phyloP scores from a whole-genome alignment of 176 grass and related monocot species.

The Lolium perenne region DNA sequence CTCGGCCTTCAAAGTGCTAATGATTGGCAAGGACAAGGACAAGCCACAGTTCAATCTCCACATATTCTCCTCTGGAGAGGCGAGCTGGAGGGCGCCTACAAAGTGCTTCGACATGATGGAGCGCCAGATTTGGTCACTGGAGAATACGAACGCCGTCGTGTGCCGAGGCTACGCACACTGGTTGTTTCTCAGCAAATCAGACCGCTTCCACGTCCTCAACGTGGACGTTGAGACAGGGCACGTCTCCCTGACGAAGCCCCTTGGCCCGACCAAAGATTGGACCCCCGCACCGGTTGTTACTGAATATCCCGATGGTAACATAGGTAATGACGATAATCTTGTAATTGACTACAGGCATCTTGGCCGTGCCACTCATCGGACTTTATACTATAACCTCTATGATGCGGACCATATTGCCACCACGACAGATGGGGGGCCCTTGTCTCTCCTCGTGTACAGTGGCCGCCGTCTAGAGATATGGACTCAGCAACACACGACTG shows the following conservation, averaged over 20 bases:
- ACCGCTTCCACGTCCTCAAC: too few relatives aligned
- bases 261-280: not conserved
- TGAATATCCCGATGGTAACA: too few relatives aligned
- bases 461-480: not conserved
- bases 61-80: too few relatives aligned
- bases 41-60: too few relatives aligned
- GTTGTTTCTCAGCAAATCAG: not conserved
- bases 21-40: not conserved
- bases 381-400: too few relatives aligned
- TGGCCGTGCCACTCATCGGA: too few relatives aligned
- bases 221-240: not conserved
- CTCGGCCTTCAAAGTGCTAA: not conserved
- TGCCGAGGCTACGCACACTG: not conserved
- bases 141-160: not conserved
- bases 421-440: not conserved
- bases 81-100: too few relatives aligned
- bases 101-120: too few relatives aligned
- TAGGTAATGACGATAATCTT: too few relatives aligned
- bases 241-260: not conserved
- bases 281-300: too few relatives aligned
- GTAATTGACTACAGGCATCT: too few relatives aligned
- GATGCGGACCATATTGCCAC: not conserved
- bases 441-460: not conserved
- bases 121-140: not conserved
- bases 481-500: not conserved